Evolutionary conservation across 2,329 filamentous ascomycete genomes (phyloP).

Genomic region (Microthyrium microscopicum): DNA sequence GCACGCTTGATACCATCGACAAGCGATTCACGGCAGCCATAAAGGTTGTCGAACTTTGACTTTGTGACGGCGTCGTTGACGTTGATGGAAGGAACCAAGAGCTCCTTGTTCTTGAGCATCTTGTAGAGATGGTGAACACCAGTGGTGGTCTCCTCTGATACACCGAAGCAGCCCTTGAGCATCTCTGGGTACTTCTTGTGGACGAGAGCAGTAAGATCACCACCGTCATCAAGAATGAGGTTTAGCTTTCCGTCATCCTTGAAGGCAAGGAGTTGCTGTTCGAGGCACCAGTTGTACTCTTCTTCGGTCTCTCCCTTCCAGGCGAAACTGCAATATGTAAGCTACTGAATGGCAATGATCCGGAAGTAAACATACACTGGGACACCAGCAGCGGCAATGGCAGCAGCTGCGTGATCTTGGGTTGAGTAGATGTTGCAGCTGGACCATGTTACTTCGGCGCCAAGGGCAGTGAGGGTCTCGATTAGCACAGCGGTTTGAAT

Average conservation of each 20-base stretch:
- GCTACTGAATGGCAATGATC: conserved; percentile 42
- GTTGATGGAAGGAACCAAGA: conserved; percentile 89
- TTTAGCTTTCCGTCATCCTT: conserved; percentile 94
- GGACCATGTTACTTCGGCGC: conserved; percentile 97
- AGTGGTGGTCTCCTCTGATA: conserved; percentile 98
- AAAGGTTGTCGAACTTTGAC: conserved; percentile 99
- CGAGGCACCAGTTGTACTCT: conserved; percentile 98
- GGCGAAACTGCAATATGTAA: conserved; percentile 35
- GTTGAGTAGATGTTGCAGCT: conserved; percentile 99
- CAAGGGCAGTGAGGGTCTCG: conserved; percentile 86
- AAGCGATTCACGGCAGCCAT: conserved; percentile 97
- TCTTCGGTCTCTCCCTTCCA: conserved; percentile 95
- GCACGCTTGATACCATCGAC: conserved; percentile 99
- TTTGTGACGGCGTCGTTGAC: conserved; percentile 99
- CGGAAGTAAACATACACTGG: conserved; percentile 46
- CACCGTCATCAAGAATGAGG: conserved; percentile 97
- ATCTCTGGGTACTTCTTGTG: conserved; percentile 97
- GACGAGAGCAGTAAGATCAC: conserved; percentile 89
- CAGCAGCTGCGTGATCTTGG: conserved; percentile 94
- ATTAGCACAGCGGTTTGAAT: conserved; percentile 99
- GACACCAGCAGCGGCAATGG: conserved; percentile 84
- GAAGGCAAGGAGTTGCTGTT: conserved; percentile 95
- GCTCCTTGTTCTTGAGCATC: conserved; percentile 67
- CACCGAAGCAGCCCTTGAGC: conserved; percentile 95
- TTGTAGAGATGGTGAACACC: conserved; percentile 98